Conservation (phyloP, 1,284 basidiomycete genomes). For the Inonotus hispidus region DNA sequence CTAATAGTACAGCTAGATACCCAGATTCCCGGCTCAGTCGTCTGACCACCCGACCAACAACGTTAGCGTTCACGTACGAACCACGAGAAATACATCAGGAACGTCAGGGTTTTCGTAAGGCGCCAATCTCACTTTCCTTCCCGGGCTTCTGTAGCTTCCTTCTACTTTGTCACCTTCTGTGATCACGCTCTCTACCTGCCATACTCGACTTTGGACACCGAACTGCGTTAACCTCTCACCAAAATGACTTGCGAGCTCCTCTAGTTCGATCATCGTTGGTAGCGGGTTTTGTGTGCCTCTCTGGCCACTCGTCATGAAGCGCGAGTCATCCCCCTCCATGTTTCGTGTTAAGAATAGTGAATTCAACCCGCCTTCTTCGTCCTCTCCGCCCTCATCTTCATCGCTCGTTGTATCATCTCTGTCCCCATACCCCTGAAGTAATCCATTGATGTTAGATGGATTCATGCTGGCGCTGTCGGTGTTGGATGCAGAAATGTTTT, state of each 20-base stretch:
- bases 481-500: background rate
- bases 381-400: conserved; percentile 5
- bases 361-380: background rate
- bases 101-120: conserved; percentile 60
- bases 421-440: background rate
- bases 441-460: background rate
- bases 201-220: conserved; percentile 38
- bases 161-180: background rate
- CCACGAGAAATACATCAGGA: conserved; percentile 67
- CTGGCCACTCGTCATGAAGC: background rate
- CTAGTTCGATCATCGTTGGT: conserved; percentile 22
- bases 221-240: conserved; percentile 29
- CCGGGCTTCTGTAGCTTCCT: background rate
- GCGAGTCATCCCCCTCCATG: background rate
- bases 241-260: conserved; percentile 28
- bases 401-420: conserved; percentile 18
- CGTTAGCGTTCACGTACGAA: conserved; percentile 41
- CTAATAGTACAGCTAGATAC: background rate
- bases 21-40: too few relatives aligned
- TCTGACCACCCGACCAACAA: too few relatives aligned
- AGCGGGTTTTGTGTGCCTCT: background rate
- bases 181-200: conserved; percentile 33
- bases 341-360: background rate
- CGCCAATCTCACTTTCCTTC: conserved; percentile 28
- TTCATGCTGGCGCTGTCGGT: background rate